phyloP scores from a whole-genome alignment of 148 eudicot species.

The Salicornia ramosissima region DNA sequence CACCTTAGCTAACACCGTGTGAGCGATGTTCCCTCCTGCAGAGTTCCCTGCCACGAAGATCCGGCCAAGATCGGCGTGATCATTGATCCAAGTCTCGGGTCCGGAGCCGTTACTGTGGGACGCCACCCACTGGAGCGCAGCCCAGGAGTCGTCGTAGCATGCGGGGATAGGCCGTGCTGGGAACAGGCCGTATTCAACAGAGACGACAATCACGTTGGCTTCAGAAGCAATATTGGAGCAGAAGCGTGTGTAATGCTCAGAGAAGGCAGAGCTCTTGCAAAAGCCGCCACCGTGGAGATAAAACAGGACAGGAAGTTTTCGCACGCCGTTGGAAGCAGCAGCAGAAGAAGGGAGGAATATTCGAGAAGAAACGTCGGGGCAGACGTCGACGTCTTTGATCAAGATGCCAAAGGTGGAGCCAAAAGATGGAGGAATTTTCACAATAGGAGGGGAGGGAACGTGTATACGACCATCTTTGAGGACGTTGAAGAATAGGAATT shows the following conservation, averaged over 20 bases:
- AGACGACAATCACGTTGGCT: constrained; percentile 25
- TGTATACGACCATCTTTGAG: constrained; percentile 36
- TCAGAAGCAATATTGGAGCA: constrained; percentile 14
- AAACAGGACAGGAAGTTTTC: constrained; percentile 33
- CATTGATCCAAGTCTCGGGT: constrained; percentile 30
- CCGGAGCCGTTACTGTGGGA: constrained; percentile 20
- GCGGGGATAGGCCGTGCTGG: constrained; percentile 26
- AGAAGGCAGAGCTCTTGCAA: constrained; percentile 29
- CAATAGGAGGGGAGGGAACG: neutral
- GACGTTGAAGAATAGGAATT: constrained; percentile 36
- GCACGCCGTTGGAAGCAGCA: neutral
- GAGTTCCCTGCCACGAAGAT: constrained; percentile 45
- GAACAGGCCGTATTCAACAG: constrained; percentile 30
- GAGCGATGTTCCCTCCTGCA: constrained; percentile 48
- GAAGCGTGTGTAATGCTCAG: constrained; percentile 16
- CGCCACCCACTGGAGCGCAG: constrained; percentile 33
- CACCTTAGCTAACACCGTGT: constrained; percentile 27
- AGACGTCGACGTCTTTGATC: constrained; percentile 30
- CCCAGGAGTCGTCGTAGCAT: constrained; percentile 33
- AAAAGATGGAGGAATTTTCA: constrained; percentile 23
- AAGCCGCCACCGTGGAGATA: constrained; percentile 44
- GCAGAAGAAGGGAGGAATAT: constrained; percentile 26
- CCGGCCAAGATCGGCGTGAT: constrained; percentile 28
- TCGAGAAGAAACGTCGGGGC: constrained; percentile 21
- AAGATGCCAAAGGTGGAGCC: constrained; percentile 25